phyloP scores from a whole-genome alignment of 2,329 filamentous ascomycete species.

The Aurifilum marmelostoma region DNA sequence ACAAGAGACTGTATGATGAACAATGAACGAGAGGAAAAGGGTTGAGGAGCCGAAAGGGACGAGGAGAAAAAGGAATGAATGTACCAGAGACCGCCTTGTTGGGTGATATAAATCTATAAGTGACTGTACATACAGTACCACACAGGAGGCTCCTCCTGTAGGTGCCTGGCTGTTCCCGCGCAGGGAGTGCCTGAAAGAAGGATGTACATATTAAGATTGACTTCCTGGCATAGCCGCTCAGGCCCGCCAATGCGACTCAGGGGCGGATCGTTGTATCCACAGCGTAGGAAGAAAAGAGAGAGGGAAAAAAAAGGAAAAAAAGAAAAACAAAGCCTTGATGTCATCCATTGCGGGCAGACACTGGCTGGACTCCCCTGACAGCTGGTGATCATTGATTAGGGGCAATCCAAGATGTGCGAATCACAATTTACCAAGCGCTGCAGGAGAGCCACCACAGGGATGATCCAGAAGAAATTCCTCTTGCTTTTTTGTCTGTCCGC shows the following conservation, averaged over 20 bases:
- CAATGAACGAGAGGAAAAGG: conserved; percentile 1
- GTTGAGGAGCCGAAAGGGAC: neutral
- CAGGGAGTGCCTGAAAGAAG: neutral
- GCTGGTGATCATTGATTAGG: conserved; percentile 9
- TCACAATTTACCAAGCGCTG: conserved; percentile 14
- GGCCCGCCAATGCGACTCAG: conserved; percentile 7
- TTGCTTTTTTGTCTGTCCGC: conserved; percentile 1
- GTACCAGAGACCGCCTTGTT: conserved; percentile 1
- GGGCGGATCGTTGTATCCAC: conserved; percentile 11
- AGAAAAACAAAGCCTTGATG: conserved; percentile 6
- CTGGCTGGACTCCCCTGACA: conserved; percentile 1
- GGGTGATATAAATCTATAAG: neutral
- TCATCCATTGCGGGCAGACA: neutral
- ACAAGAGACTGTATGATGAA: conserved; percentile 9
- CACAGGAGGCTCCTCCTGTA: too few species aligned
- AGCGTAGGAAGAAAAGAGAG: too few species aligned
- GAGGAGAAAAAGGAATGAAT: neutral
- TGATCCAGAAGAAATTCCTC: neutral
- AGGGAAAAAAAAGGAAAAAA: neutral
- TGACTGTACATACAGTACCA: neutral
- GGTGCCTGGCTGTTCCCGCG: neutral
- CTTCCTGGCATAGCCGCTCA: neutral
- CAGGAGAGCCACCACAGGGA: neutral
- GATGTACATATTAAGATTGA: conserved; percentile 3
- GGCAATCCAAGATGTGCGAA: conserved; percentile 7